Base-by-base conservation (phyloP, 1,284 basidiomycete genomes). In the Melanopsichium pennsylvanicum region DNA sequence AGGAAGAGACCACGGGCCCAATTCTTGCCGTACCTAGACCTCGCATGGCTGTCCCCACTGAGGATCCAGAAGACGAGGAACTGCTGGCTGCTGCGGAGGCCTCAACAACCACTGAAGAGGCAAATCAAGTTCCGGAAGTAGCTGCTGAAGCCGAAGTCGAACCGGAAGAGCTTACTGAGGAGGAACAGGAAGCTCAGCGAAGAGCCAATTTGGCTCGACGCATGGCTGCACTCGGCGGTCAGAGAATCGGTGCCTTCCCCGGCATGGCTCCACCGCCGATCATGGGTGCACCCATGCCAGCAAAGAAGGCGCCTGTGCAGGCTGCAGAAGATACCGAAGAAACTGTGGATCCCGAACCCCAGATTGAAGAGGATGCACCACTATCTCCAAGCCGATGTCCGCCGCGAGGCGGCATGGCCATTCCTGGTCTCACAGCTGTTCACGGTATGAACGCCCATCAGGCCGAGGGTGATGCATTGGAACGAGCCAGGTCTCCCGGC, bases 241-340 rank as follows among this genome's bases (percentile, higher is more conserved):
- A 72, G 29, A 42, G 75, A 9, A 69, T 79, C 37, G 77, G 75
- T 4, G 63, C 42, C 4, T 66, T 50, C 70, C 74, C 47, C 80
- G 73, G 91, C 89, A 80, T 93, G 91, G 91, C 61, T 21, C 60
- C 64, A 89, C 66, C 45, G 46, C 76, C 63, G 33, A 72, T 36
- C 56, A 81, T 58, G 82, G 78, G 47, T 40, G 79, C 23, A 79
- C 83, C 18, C 77, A 84, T 45, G 83, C 84, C 22, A 82, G 83
- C 44, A 85, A 84, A 62, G 84, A 85, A 57, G 80, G 84, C 48
- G 72, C 50, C 71, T 32, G 51, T 62, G 15, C 61, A 33, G 44
- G 22, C 39, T 31, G 43, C 44, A 18, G 54, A 47, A 23, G 60
- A 67, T 31, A 51, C 56, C 13, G 80, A 76, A 29, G 71, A 68